Evolutionary conservation across 1,284 basidiomycete species (phyloP).

Genomic region (Cryptococcus jaspeensis): DNA sequence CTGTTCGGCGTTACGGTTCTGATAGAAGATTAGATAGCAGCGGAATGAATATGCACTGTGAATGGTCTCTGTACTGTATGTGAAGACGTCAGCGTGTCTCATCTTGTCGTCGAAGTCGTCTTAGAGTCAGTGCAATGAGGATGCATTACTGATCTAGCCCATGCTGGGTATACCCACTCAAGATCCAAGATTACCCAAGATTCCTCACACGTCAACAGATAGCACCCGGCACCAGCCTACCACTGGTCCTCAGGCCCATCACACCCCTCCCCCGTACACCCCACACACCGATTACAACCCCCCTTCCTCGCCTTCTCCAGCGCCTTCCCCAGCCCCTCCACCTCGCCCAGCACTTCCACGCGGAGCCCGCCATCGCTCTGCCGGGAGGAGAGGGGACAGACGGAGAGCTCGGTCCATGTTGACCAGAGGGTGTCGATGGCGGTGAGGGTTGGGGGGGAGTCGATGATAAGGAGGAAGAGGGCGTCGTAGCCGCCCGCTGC

Average conservation of each 20-base stretch:
- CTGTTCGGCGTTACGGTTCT: too few relatives aligned
- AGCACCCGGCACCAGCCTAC: background rate
- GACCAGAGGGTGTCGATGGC: constrained; percentile 72
- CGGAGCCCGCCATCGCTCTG: constrained; percentile 76
- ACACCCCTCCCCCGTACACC: constrained; percentile 2
- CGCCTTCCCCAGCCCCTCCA: constrained; percentile 62
- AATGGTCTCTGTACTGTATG: too few relatives aligned
- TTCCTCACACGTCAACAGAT: too few relatives aligned
- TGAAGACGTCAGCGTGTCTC: too few relatives aligned
- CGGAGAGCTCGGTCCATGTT: constrained; percentile 66
- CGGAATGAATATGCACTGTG: too few relatives aligned
- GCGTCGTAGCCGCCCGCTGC: constrained; percentile 96
- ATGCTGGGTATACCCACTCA: too few relatives aligned
- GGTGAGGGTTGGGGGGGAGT: constrained; percentile 49
- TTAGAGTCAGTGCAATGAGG: too few relatives aligned
- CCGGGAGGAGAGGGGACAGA: constrained; percentile 73
- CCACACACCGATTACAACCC: background rate
- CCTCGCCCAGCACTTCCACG: constrained; percentile 61
- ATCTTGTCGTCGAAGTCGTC: too few relatives aligned
- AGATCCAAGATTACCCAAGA: too few relatives aligned
- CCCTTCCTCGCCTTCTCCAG: constrained; percentile 13
- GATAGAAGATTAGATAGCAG: too few relatives aligned
- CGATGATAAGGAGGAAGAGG: constrained; percentile 83
- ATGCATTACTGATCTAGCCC: too few relatives aligned
- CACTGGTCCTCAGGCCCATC: too few relatives aligned